Conservation (phyloP, 495 filamentous ascomycete genomes). For the Neurospora sp. region DNA sequence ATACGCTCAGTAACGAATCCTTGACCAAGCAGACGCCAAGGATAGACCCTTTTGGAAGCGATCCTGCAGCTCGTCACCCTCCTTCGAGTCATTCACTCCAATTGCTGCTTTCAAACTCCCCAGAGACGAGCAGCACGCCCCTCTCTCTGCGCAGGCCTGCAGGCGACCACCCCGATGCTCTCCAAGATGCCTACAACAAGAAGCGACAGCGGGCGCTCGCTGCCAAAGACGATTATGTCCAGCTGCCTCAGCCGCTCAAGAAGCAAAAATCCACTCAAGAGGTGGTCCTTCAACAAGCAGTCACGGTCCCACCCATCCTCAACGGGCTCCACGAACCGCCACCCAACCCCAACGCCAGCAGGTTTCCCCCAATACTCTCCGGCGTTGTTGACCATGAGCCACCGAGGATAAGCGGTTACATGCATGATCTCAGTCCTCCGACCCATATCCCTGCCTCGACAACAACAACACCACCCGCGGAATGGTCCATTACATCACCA, state of each 20-base stretch:
- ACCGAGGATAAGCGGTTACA: conserved; percentile 3
- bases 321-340: conserved; percentile 70
- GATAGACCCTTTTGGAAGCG: conserved; percentile 8
- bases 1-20: conserved; percentile 21
- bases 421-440: conserved; percentile 16
- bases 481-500: neutral
- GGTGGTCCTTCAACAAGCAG: conserved; percentile 10
- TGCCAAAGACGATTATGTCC: conserved; percentile 44
- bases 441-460: conserved; percentile 3
- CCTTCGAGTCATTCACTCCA: conserved; percentile 18
- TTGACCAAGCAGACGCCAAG: conserved; percentile 2
- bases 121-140: conserved; percentile 22
- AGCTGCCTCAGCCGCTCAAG: conserved; percentile 48
- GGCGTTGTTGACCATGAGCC: conserved; percentile 34
- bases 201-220: conserved; percentile 33
- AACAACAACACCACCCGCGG: neutral
- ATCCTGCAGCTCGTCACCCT: conserved; percentile 4
- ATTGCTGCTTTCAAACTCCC: conserved; percentile 16
- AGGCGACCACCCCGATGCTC: conserved; percentile 26
- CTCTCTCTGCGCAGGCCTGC: conserved; percentile 39
- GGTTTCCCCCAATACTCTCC: conserved; percentile 63
- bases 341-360: conserved; percentile 60
- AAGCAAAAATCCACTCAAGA: conserved; percentile 44
- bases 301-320: conserved; percentile 48
- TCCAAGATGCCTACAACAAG: conserved; percentile 31